These are phyloP conservation scores for Cucurbita maxima DNA, from an alignment of 306 rosid genomes.

Conservation along the genomic window DNA sequence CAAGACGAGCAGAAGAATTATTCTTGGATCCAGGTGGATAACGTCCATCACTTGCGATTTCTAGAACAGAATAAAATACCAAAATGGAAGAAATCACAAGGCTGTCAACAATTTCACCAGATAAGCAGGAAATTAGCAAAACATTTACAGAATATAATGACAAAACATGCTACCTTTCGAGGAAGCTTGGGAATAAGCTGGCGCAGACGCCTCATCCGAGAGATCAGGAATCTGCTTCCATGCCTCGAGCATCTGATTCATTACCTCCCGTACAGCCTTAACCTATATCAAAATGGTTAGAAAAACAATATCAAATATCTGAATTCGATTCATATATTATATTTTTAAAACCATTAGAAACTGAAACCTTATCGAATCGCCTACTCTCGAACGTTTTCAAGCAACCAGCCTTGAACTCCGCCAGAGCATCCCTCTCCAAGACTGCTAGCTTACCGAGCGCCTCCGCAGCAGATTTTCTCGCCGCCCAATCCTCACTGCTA, in stretches of 20 bases:
- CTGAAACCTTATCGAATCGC: conserved; percentile 63
- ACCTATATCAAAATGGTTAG: conserved; percentile 33
- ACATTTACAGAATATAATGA: not conserved
- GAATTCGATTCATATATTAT: not conserved
- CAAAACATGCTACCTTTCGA: conserved; percentile 41
- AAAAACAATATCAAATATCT: conserved; percentile 2
- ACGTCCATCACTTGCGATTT: conserved; percentile 46
- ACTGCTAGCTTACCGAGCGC: conserved; percentile 48
- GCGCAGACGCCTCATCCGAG: conserved; percentile 56
- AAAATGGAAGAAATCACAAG: not conserved
- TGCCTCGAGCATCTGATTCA: conserved; percentile 76
- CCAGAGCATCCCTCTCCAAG: conserved; percentile 37
- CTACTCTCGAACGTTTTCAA: conserved; percentile 56
- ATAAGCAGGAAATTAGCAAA: not conserved
- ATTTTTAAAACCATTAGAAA: not conserved
- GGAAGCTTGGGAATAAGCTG: conserved; percentile 46
- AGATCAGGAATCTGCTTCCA: conserved; percentile 92
- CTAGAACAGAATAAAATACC: conserved; percentile 24
- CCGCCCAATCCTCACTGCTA: conserved; percentile 68
- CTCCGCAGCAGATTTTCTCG: conserved; percentile 85
- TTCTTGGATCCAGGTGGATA: conserved; percentile 34
- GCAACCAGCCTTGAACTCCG: conserved; percentile 59
- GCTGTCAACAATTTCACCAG: not conserved
- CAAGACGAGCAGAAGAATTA: conserved; percentile 28
- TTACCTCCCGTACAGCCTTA: conserved; percentile 71